Evolutionary conservation across 768 basidiomycete genomes (phyloP).

Genomic region (Tulasnella sp.): DNA sequence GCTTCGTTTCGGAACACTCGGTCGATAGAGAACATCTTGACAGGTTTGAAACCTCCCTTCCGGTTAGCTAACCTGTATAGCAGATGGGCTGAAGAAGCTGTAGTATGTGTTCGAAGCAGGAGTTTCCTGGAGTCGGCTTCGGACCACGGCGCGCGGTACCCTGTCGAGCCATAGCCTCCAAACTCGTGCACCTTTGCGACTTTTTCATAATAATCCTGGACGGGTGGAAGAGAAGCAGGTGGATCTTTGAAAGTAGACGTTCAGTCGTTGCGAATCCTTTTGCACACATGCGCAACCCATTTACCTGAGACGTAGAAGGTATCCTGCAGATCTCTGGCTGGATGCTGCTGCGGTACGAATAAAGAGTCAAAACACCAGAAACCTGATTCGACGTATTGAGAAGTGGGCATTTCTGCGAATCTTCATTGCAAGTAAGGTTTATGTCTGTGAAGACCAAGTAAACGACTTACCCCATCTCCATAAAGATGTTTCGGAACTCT

Average conservation of each 20-base stretch:
- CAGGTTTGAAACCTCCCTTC: slow-evolving; percentile 74
- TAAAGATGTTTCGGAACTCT: slow-evolving; percentile 93
- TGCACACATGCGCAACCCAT: slow-evolving; percentile 11
- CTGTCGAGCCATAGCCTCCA: slow-evolving; percentile 82
- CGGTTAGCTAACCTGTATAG: slow-evolving; percentile 83
- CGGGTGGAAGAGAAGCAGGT: slow-evolving; percentile 55
- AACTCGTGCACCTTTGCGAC: slow-evolving; percentile 73
- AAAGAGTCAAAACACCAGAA: slow-evolving; percentile 99
- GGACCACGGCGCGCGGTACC: slow-evolving; percentile 96
- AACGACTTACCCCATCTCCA: slow-evolving; percentile 86
- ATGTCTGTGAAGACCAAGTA: neutral
- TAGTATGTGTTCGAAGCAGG: slow-evolving; percentile 91
- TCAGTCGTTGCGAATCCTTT: slow-evolving; percentile 1
- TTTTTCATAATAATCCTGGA: slow-evolving; percentile 69
- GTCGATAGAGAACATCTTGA: slow-evolving; percentile 94
- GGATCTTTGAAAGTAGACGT: slow-evolving; percentile 48
- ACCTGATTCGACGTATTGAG: slow-evolving; percentile 87
- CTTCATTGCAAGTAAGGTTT: slow-evolving; percentile 32
- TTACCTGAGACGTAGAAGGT: slow-evolving; percentile 94
- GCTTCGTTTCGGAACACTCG: slow-evolving; percentile 98
- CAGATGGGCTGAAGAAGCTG: slow-evolving; percentile 87
- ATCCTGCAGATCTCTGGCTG: slow-evolving; percentile 93
- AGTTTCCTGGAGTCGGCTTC: slow-evolving; percentile 84
- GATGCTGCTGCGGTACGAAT: slow-evolving; percentile 98
- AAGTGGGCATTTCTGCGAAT: slow-evolving; percentile 97